Percentiles rank a stretch among this genome's conserved stretches.
These are phyloP conservation scores for Dendryphion nanum DNA, from an alignment of 2,329 filamentous ascomycete genomes.

Conservation along the genomic window DNA sequence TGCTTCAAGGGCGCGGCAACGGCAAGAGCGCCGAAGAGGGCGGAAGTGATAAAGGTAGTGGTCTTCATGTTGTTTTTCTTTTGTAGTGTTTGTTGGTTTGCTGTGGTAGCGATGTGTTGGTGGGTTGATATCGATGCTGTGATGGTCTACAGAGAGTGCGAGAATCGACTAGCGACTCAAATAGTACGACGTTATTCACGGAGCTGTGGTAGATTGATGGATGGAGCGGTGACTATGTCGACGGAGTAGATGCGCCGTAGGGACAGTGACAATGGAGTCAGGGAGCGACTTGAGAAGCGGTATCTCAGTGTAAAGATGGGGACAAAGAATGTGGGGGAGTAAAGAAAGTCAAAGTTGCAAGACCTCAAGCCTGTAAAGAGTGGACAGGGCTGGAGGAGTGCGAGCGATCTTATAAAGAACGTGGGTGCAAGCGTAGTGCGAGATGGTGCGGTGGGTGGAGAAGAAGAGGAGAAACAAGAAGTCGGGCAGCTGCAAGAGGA, in stretches of 20 bases:
- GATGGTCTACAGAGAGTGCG: conserved; percentile 18
- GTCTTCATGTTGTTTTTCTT: conserved; percentile 34
- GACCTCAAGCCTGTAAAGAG: conserved; percentile 42
- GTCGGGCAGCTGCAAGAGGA: background rate
- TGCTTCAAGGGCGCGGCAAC: conserved; percentile 33
- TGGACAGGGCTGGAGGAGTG: conserved; percentile 26
- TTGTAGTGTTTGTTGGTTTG: conserved; percentile 15
- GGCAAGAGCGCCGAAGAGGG: conserved; percentile 34
- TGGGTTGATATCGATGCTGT: conserved; percentile 10
- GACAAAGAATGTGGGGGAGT: conserved; percentile 19
- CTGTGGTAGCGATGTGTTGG: conserved; percentile 7
- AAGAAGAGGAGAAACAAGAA: conserved; percentile 12
- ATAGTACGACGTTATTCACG: conserved; percentile 4
- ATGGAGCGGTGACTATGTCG: conserved; percentile 1
- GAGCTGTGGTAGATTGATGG: background rate
- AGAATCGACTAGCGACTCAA: conserved; percentile 38
- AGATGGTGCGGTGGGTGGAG: conserved; percentile 11
- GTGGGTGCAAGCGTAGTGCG: conserved; percentile 4
- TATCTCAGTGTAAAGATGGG: conserved; percentile 27
- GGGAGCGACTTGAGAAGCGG: conserved; percentile 35
- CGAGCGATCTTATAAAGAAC: conserved; percentile 13
- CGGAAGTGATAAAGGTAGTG: conserved; percentile 33
- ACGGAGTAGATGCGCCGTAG: background rate
- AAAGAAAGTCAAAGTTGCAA: conserved; percentile 31
- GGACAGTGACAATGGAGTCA: conserved; percentile 13